Base-by-base conservation (phyloP, 2,329 filamentous ascomycete genomes). In the Penicillium sp. region DNA sequence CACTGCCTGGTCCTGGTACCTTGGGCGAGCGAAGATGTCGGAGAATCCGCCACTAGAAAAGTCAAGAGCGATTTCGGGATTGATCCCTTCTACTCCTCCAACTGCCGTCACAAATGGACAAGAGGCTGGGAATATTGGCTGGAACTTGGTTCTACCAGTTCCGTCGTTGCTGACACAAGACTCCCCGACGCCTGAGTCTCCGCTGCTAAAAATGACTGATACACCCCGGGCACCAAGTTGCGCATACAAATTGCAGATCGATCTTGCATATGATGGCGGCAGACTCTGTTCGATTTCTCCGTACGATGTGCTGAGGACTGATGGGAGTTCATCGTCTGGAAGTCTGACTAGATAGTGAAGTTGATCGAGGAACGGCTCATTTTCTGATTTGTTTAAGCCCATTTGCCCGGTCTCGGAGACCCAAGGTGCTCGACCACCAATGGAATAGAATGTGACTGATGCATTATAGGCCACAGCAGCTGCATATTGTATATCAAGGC, bases 301-400 rank as follows among this genome's bases (percentile, higher is more conserved):
- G 70, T 91, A 92, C 0, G 88, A 91, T n/a, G 87, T 89, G 43
- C 83, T 84, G 45, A 92, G 80, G 19, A 90, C 84, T 3, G 84
- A 82, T 0, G 89, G 89, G 0, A 91, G 78, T 19, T 84, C 72
- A 3, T 79, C 72, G 61, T 85, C 81, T 1, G 80, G 73, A 22
- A 88, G 80, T 22, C 77, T 72, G 3, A 89, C 77, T 10, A 91
- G 79, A 71, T 87, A 84, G 59, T 83, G 81, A 6, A 88, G 81
- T 73, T 88, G 87, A 16, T 83, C 83, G 3, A 91, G 79, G 71
- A 87, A 92, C 0, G 88, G 87, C 76, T 91, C 89, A 66, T 90
- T 88, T 10, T 77, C 77, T 62, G 87, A 82, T 65, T 77, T 65
- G 8, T 70, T 70, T 0, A 65, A 46, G 26, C 69, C 38, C 72